Evolutionary conservation across 768 basidiomycete genomes (phyloP), one percentile per base, ranked within the genome.

Genomic region (Macrolepiota fuliginosa): DNA sequence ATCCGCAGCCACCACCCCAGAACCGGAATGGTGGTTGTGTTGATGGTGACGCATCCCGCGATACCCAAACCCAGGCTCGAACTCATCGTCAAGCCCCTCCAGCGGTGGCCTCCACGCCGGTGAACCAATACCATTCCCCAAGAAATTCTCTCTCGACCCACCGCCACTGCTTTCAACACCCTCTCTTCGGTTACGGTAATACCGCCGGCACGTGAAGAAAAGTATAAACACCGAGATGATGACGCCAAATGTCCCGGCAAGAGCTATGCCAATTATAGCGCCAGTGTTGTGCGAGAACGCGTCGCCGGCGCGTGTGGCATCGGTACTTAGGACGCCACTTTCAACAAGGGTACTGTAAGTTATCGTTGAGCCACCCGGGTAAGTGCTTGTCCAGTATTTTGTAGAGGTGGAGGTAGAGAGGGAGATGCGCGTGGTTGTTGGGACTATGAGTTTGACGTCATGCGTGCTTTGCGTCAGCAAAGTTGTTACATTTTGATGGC

Each of bases 231-330:
- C 66, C 27, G 70, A 63, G 9, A 73, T 27, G 17, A 78, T 63
- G 19, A 78, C 64, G 32, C 63, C 63, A 47, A 69, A 45, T 2
- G 71, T 66, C 24, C 65, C 69, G 1, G 74, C 69, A 3, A 80
- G 46, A 4, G 75, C 70, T 32, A 79, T 72, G 2, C 74, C 78
- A 17, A 78, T 71, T 40, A 79, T 75, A 10, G 73, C 79, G 11
- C 72, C 74, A 2, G 76, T 78, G 54, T 77, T 74, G 19, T 68
- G 70, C 1, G 74, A 69, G 56, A 79, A 76, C 27, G 66, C 65
- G 57, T 62, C 53, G n/a, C 60, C 51, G 0, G 74, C 66, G 1
- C 53, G 29, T 22, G 45, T 12, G 6, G 55, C 67, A 54, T 72
- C 68, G 9, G 76, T 76, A 22, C 74, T 73, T 47, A 77, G 62